A percentile compares a stretch with the other conserved stretches of the same genome.
Conservation (phyloP, 176 grass and related monocot species). For the Thalia dealbata region DNA sequence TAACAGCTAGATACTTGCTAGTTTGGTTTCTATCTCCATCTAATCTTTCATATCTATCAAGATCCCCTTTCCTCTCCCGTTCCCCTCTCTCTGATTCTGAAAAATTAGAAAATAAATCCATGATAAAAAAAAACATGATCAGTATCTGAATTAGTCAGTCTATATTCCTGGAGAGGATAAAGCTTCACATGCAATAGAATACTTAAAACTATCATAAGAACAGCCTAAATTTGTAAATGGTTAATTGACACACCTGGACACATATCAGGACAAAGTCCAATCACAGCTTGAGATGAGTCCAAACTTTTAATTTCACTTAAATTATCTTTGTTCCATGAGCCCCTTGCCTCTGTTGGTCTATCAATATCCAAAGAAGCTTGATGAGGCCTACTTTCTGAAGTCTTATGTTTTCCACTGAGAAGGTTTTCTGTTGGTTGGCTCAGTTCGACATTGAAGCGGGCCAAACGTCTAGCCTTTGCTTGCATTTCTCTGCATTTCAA, state of each 20-base stretch:
- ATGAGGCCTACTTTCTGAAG: constrained; percentile 34
- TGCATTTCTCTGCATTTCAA: constrained; percentile 53
- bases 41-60: constrained; percentile 79
- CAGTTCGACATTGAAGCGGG: constrained; percentile 73
- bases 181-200: neutral
- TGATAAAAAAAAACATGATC: neutral
- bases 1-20: constrained; percentile 72
- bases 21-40: constrained; percentile 89
- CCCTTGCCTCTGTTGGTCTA: constrained; percentile 5
- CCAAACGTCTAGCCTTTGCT: constrained; percentile 74
- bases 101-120: constrained; percentile 1
- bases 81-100: constrained; percentile 81
- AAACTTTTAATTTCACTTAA: constrained; percentile 39
- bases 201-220: neutral
- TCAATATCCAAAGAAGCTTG: constrained; percentile 23
- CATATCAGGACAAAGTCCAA: constrained; percentile 88
- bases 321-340: constrained; percentile 7
- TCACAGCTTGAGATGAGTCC: constrained; percentile 33
- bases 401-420: constrained; percentile 35
- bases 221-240: neutral
- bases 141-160: neutral
- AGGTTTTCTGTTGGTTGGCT: constrained; percentile 44
- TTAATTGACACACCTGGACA: constrained; percentile 55
- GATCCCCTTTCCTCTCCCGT: constrained; percentile 96
- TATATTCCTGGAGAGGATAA: constrained; percentile 7